Percentiles rank a stretch among this genome's conserved stretches.
phyloP scores from a whole-genome alignment of 768 basidiomycete genomes.

The Terana coerulea region DNA sequence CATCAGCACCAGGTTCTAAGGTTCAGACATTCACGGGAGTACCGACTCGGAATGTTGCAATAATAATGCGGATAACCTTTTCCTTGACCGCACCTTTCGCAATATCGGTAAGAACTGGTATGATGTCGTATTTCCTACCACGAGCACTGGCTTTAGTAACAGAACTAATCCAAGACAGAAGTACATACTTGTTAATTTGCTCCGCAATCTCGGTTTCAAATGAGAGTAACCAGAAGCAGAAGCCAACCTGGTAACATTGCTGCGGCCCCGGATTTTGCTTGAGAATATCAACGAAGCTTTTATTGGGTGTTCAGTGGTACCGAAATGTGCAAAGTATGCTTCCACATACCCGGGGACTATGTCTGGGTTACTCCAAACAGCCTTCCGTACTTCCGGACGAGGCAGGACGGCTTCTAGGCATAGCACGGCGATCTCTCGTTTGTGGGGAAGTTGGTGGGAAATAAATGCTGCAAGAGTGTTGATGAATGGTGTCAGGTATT shows the following conservation, averaged over 20 bases:
- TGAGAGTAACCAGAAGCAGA: conserved; percentile 91
- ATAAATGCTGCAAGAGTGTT: conserved; percentile 27
- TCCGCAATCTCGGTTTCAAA: conserved; percentile 86
- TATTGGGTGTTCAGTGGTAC: not conserved
- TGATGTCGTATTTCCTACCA: conserved; percentile 80
- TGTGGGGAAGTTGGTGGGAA: conserved; percentile 47
- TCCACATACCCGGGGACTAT: conserved; percentile 61
- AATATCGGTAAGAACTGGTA: conserved; percentile 77
- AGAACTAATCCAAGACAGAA: not conserved
- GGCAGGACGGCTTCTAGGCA: conserved; percentile 83
- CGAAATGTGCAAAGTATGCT: not conserved
- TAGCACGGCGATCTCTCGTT: conserved; percentile 88
- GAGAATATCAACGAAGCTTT: conserved; percentile 84
- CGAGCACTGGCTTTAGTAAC: conserved; percentile 1
- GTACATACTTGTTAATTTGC: conserved; percentile 77
- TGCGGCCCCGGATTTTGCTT: conserved; percentile 82
- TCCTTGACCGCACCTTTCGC: conserved; percentile 93
- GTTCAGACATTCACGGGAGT: not conserved
- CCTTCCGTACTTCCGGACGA: conserved; percentile 72
- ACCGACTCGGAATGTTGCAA: conserved; percentile 84
- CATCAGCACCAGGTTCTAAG: not conserved
- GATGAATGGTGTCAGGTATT: conserved; percentile 33
- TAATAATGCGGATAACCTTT: conserved; percentile 90
- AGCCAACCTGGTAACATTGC: conserved; percentile 91
- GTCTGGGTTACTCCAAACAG: conserved; percentile 73